Evolutionary conservation across 2,329 filamentous ascomycete species (phyloP).

Genomic region (Cercospora sojina): DNA sequence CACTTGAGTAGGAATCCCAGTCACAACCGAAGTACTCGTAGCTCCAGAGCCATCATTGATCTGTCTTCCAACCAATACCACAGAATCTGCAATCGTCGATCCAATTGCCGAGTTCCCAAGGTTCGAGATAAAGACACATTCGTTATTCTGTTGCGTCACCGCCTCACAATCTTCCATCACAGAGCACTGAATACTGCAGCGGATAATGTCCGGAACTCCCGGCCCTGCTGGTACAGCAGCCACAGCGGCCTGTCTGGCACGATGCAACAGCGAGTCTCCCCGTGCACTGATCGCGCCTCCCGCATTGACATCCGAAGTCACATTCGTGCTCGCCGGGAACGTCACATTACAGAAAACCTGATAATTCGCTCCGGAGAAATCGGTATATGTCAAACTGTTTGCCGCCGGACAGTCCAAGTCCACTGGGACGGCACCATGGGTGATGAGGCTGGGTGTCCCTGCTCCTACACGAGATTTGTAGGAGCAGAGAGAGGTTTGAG

Average conservation of each 20-base stretch:
- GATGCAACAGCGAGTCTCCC: neutral
- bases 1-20: slow-evolving; percentile 11
- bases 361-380: slow-evolving; percentile 30
- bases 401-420: slow-evolving; percentile 31
- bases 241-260: neutral
- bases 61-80: slow-evolving; percentile 23
- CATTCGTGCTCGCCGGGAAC: slow-evolving; percentile 21
- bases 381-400: slow-evolving; percentile 27
- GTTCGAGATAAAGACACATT: slow-evolving; percentile 24
- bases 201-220: slow-evolving; percentile 10
- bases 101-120: slow-evolving; percentile 18
- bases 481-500: slow-evolving; percentile 20
- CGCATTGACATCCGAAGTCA: neutral
- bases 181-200: slow-evolving; percentile 29
- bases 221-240: neutral
- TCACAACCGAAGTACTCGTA: slow-evolving; percentile 9
- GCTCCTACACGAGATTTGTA: slow-evolving; percentile 23
- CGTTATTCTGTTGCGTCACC: slow-evolving; percentile 16
- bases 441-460: neutral
- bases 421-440: slow-evolving; percentile 16
- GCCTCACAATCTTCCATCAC: slow-evolving; percentile 21
- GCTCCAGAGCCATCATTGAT: slow-evolving; percentile 7
- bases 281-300: neutral
- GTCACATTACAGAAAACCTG: slow-evolving; percentile 32
- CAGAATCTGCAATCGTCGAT: slow-evolving; percentile 24